Base-by-base conservation (phyloP, 108 stramenopile species). In the Skeletonema potamos region DNA sequence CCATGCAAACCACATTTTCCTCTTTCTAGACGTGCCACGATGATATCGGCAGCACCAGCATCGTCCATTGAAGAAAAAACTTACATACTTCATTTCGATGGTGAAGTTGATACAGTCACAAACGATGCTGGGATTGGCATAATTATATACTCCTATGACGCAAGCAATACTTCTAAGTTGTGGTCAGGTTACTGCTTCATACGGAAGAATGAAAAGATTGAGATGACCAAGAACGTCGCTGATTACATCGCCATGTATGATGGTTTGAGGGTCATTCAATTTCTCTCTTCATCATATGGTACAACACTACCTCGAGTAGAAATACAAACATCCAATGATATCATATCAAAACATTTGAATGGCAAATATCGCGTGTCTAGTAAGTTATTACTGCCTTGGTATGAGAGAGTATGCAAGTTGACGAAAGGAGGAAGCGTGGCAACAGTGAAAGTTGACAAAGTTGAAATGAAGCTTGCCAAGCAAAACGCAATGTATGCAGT, bases 71-170 rank as follows among this genome's bases (percentile, higher is more conserved):
- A 46, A 20, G 34, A 34, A 17, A 22, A 28, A 72, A 64, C 48
- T 9, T 72, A 72, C 62, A 72, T 72, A 30, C 62, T 72, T 18
- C 62, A 39, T 12, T 72, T 72, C 37, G 72, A 48, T 8, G 62
- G 62, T 33, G 62, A 72, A 4, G 54, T 72, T 34, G 61, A 72
- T 39, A 64, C 32, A 48, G 36, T 57, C 18, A 57, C 72, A 56
- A 64, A 64, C 11, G 57, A 64, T 29, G 51, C 72, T n/a, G 73
- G 73, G 26, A 36, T 74, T 0, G 73, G 73, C 24, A 74, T 74
- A 4, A n/a, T 41, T 22, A 66, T 74, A 32, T 74, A 66, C 12
- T n/a, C n/a, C n/a, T n/a, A n/a, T n/a, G 58, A 66, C 29, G 37
- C 62, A 27, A 29, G 5, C 8, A 56, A 74, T 60, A 65, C 65